Conservation (phyloP, 2,329 filamentous ascomycete genomes). For the Knufia petricola region DNA sequence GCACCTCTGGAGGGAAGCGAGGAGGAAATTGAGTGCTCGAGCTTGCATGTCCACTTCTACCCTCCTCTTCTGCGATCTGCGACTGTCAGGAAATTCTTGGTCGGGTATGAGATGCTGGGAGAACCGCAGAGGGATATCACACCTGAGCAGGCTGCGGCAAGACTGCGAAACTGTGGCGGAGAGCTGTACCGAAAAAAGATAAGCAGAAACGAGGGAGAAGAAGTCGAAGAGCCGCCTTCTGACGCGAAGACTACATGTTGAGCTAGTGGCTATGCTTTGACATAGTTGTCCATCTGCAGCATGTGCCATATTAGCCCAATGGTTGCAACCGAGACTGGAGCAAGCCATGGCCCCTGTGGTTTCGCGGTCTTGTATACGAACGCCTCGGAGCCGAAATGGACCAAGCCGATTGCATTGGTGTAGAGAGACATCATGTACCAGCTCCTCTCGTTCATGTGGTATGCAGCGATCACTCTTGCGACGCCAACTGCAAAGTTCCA, state of each 20-base stretch:
- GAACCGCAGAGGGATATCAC: constrained; percentile 98
- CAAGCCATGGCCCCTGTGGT: constrained; percentile 50
- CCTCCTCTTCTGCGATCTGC: constrained; percentile 85
- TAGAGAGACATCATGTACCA: constrained; percentile 73
- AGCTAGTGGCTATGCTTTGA: constrained; percentile 29
- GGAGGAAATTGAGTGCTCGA: constrained; percentile 77
- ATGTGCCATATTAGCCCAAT: constrained; percentile 53
- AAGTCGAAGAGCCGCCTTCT: constrained; percentile 13
- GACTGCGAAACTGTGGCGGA: constrained; percentile 65
- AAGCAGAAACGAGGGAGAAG: constrained; percentile 10
- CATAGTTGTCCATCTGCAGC: constrained; percentile 60
- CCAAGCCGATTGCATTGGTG: constrained; percentile 69
- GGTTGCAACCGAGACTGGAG: constrained; percentile 49
- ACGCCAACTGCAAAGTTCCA: constrained; percentile 75
- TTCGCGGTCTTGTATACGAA: constrained; percentile 66
- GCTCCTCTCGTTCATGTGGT: constrained; percentile 61
- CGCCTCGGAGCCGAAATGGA: constrained; percentile 74
- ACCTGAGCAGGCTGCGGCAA: constrained; percentile 81
- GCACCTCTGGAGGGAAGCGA: constrained; percentile 72
- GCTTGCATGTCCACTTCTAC: constrained; percentile 97
- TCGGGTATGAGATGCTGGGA: constrained; percentile 92
- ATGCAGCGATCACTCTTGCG: constrained; percentile 72
- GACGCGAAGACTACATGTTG: constrained; percentile 7
- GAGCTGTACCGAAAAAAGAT: constrained; percentile 70
- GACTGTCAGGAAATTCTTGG: constrained; percentile 89